Evolutionary conservation across 208 protist species (phyloP).

Genomic region (Crithidia mellificae): DNA sequence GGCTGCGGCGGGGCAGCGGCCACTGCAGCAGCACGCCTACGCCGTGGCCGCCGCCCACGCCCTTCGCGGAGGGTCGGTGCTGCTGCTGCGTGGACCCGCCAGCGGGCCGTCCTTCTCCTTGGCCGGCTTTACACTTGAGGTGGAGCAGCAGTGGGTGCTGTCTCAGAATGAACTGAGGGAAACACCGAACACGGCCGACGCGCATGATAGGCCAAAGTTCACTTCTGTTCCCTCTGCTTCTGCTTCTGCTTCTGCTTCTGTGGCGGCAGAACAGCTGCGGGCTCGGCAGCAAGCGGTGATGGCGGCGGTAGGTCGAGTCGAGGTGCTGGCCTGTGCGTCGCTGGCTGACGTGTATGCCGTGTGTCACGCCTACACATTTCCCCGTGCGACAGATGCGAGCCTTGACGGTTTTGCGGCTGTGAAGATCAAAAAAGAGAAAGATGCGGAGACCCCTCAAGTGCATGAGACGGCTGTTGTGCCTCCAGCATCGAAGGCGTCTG

Average conservation of each 20-base stretch:
- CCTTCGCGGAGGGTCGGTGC: constrained; percentile 47
- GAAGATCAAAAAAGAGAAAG: not conserved
- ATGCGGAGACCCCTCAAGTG: no score
- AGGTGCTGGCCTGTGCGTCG: constrained; percentile 54
- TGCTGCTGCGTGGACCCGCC: constrained; percentile 48
- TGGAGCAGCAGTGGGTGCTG: constrained; percentile 42
- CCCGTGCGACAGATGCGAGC: not conserved
- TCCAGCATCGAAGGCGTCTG: no score
- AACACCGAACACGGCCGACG: no score
- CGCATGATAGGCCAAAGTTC: no score
- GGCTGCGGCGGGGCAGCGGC: not conserved
- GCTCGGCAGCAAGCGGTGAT: constrained; percentile 34
- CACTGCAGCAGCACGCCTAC: constrained; percentile 23
- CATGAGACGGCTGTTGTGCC: no score
- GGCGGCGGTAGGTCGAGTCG: constrained; percentile 41
- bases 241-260: not conserved
- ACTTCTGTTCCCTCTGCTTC: not conserved
- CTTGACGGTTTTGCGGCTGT: no score
- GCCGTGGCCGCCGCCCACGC: constrained; percentile 50
- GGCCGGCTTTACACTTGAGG: constrained; percentile 33
- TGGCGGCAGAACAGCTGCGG: not conserved
- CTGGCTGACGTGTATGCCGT: constrained; percentile 42
- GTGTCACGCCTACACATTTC: constrained; percentile 29
- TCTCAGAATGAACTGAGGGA: no score
- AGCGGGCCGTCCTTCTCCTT: constrained; percentile 42